Evolutionary conservation across 2,329 filamentous ascomycete genomes (phyloP).

Genomic region (Paecilomyces variotii): DNA sequence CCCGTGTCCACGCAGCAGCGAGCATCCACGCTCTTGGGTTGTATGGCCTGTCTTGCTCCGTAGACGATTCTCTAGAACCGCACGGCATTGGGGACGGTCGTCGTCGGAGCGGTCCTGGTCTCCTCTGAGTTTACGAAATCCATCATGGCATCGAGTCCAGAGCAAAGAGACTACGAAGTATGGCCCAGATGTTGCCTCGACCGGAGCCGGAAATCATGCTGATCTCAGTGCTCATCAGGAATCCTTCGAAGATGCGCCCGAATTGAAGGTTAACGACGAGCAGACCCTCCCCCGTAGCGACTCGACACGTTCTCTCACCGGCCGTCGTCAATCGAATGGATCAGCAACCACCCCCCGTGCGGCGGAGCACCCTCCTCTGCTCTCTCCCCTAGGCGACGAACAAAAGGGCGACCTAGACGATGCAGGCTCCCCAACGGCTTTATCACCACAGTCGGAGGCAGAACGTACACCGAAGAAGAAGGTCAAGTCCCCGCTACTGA

Average conservation of each 20-base stretch:
- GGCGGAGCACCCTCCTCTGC: conserved; percentile 22
- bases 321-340: conserved; percentile 34
- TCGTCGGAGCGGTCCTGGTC: conserved; percentile 1
- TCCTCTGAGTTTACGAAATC: conserved; percentile 1
- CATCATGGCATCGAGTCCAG: conserved; percentile 31
- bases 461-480: conserved; percentile 28
- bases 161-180: conserved; percentile 37
- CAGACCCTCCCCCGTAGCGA: conserved; percentile 29
- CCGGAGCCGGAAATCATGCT: conserved; percentile 4
- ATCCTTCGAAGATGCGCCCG: conserved; percentile 72
- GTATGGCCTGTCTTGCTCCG: conserved; percentile 5
- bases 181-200: conserved; percentile 6
- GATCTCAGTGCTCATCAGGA: conserved; percentile 44
- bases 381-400: conserved; percentile 13
- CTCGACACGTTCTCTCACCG: conserved; percentile 56
- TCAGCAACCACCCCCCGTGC: conserved; percentile 29
- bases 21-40: conserved; percentile 2
- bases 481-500: conserved; percentile 46
- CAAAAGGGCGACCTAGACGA: conserved; percentile 13
- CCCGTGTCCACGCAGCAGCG: background rate
- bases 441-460: conserved; percentile 19
- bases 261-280: conserved; percentile 25
- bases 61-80: conserved; percentile 1
- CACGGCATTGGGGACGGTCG: conserved; percentile 4
- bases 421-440: conserved; percentile 14